Percentiles rank a stretch among this genome's conserved stretches.
These are phyloP conservation scores for Odonthalia washingtoniensis DNA, from an alignment of 31 red algal genomes.

Conservation along the genomic window DNA sequence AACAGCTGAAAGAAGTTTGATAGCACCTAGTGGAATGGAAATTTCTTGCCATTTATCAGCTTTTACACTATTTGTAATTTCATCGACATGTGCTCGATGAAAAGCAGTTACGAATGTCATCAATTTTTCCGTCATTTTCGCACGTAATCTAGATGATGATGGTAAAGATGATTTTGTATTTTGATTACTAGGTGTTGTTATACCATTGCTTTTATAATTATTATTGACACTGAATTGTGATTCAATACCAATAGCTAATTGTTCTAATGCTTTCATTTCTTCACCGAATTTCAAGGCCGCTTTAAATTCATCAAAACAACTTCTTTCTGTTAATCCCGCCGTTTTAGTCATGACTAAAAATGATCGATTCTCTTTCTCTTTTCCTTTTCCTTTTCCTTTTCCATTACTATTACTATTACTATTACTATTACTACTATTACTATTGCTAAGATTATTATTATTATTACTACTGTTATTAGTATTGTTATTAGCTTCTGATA, in stretches of 20 bases:
- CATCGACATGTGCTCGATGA: conserved; percentile 67
- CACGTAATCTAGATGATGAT: conserved; percentile 40
- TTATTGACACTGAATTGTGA: conserved; percentile 36
- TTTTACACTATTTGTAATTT: conserved; percentile 42
- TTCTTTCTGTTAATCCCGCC: conserved; percentile 31
- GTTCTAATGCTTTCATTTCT: conserved; percentile 49
- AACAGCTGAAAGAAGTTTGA: conserved; percentile 44
- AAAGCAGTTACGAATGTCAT: conserved; percentile 58
- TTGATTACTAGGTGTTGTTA: too few species aligned
- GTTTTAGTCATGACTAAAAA: conserved; percentile 48
- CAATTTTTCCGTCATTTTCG: conserved; percentile 64
- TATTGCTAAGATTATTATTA: too few species aligned
- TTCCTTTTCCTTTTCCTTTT: background rate
- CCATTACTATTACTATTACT: too few species aligned
- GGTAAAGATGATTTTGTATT: too few species aligned
- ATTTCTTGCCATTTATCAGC: conserved; percentile 71
- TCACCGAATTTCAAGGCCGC: conserved; percentile 60
- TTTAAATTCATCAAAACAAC: conserved; percentile 78
- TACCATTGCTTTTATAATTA: too few species aligned
- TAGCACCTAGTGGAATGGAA: conserved; percentile 24
- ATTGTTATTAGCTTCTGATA: too few species aligned
- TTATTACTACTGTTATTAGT: too few species aligned
- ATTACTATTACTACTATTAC: too few species aligned
- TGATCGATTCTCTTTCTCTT: background rate
- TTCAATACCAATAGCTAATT: conserved; percentile 49